A percentile compares a stretch with the other conserved stretches of the same genome.
Conservation (phyloP, 192 early-diverging fungal species). For the Coemansia sp. region DNA sequence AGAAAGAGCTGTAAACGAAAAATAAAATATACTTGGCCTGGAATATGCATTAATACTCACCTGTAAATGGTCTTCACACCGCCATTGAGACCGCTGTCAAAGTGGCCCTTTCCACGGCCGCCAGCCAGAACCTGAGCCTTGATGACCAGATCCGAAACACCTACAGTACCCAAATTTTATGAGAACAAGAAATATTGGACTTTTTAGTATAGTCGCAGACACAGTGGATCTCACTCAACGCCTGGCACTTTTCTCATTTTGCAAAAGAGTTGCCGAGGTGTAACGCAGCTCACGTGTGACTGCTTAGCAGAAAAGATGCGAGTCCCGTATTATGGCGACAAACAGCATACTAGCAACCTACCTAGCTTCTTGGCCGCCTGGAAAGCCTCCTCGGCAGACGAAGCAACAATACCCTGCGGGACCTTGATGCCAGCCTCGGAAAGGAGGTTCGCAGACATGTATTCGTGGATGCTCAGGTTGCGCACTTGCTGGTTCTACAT, state of each 20-base stretch:
- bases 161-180: constrained; percentile 22
- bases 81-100: constrained; percentile 93
- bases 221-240: too few relatives aligned
- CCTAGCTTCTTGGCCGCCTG: constrained; percentile 79
- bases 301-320: background rate
- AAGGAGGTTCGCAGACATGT: constrained; percentile 91
- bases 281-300: constrained; percentile 2
- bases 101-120: constrained; percentile 97
- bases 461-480: constrained; percentile 96
- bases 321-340: background rate
- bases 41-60: constrained; percentile 54
- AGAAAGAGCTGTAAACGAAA: too few relatives aligned
- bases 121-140: constrained; percentile 94
- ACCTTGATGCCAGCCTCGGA: constrained; percentile 88
- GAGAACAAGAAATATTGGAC: too few relatives aligned
- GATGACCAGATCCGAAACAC: constrained; percentile 71
- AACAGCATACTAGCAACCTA: constrained; percentile 21
- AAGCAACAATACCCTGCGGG: constrained; percentile 86
- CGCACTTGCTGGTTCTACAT: constrained; percentile 53
- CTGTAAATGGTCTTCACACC: constrained; percentile 92
- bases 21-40: too few relatives aligned
- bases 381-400: constrained; percentile 84
- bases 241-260: background rate
- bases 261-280: background rate
- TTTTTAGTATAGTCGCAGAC: too few relatives aligned